phyloP scores from a whole-genome alignment of 306 rosid genomes.

The Medicago ruthenica region DNA sequence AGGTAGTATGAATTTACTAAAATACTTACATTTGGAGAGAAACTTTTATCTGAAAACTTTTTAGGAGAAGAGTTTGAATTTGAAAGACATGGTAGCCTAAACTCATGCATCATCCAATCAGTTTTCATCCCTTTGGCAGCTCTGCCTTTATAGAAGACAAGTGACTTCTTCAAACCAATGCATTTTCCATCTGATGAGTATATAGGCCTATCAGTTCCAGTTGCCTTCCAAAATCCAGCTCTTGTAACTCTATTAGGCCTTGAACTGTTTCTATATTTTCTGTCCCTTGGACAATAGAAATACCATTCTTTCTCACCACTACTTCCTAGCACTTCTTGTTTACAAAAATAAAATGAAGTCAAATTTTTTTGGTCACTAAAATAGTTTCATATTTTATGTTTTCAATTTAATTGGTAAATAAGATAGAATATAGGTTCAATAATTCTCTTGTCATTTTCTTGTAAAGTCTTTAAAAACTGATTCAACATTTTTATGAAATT shows the following conservation, averaged over 20 bases:
- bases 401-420: background rate
- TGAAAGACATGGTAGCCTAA: constrained; percentile 64
- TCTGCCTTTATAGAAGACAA: constrained; percentile 83
- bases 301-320: constrained; percentile 85
- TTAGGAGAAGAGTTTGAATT: constrained; percentile 47
- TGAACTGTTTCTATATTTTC: constrained; percentile 75
- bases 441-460: background rate
- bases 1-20: background rate
- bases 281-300: constrained; percentile 81
- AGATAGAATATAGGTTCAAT: background rate
- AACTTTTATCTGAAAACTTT: constrained; percentile 55
- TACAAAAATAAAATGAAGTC: background rate
- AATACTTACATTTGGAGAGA: constrained; percentile 60
- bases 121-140: constrained; percentile 81
- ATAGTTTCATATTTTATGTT: background rate
- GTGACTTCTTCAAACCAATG: constrained; percentile 86
- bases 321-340: constrained; percentile 63
- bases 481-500: background rate
- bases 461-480: background rate
- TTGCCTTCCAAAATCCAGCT: constrained; percentile 89
- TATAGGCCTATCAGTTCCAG: constrained; percentile 82
- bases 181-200: constrained; percentile 74
- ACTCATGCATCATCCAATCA: constrained; percentile 97
- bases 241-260: constrained; percentile 83
- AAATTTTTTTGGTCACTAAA: background rate